phyloP scores from a whole-genome alignment of 2,329 filamentous ascomycete species.

The Trichocomaceae sp. region DNA sequence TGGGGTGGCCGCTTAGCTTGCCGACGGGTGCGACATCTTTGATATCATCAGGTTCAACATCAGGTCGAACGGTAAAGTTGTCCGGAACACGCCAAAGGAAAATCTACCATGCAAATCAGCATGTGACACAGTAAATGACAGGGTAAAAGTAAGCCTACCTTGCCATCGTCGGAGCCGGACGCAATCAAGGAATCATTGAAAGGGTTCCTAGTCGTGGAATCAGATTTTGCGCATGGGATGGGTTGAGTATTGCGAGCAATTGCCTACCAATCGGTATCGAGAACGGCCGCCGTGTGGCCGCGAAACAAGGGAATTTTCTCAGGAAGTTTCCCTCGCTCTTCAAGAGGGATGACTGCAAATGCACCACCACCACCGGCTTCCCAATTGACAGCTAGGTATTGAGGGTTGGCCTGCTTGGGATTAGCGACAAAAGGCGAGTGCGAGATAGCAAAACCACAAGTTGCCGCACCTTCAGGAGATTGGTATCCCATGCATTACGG shows the following conservation, averaged over 20 bases:
- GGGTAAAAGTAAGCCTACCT: constrained; percentile 45
- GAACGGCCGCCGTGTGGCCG: constrained; percentile 88
- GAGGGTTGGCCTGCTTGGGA: constrained; percentile 70
- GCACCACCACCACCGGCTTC: constrained; percentile 91
- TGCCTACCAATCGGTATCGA: constrained; percentile 90
- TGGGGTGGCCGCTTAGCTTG: constrained; percentile 79
- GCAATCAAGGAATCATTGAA: constrained; percentile 92
- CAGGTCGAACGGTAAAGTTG: constrained; percentile 74
- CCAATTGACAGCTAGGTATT: constrained; percentile 98
- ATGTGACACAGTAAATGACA: background rate
- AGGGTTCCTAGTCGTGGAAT: constrained; percentile 61
- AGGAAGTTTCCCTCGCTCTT: constrained; percentile 82
- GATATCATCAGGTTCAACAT: constrained; percentile 68
- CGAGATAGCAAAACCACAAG: constrained; percentile 12
- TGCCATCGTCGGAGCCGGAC: constrained; percentile 92
- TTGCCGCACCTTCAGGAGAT: constrained; percentile 78
- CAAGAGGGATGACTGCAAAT: constrained; percentile 88
- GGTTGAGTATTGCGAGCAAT: constrained; percentile 4
- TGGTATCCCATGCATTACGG: constrained; percentile 98
- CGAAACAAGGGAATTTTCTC: constrained; percentile 92
- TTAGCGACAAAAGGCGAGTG: constrained; percentile 21
- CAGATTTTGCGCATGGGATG: constrained; percentile 14
- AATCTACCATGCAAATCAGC: constrained; percentile 44
- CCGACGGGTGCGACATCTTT: constrained; percentile 72
- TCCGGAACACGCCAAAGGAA: constrained; percentile 94